These are phyloP conservation scores for Colletotrichum limetticola DNA, from an alignment of 2,329 filamentous ascomycete genomes.

Conservation along the genomic window DNA sequence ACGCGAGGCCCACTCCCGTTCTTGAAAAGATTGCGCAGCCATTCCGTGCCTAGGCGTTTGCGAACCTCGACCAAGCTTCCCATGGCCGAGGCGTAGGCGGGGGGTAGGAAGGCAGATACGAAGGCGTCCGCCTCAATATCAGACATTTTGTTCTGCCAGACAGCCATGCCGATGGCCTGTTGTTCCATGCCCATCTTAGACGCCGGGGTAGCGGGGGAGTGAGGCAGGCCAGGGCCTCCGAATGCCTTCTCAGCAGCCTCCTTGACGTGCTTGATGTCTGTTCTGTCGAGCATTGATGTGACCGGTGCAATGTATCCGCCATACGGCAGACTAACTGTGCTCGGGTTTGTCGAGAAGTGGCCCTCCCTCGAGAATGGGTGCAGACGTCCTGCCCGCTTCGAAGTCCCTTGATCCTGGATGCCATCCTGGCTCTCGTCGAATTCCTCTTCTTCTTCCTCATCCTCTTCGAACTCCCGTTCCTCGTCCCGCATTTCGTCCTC, in stretches of 20 bases:
- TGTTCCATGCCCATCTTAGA: slow-evolving; percentile 68
- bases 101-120: slow-evolving; percentile 75
- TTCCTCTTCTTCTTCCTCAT: slow-evolving; percentile 43
- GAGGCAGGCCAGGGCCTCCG: slow-evolving; percentile 80
- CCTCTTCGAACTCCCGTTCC: slow-evolving; percentile 42
- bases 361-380: slow-evolving; percentile 81
- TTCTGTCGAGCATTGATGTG: slow-evolving; percentile 71
- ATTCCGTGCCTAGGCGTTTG: slow-evolving; percentile 76
- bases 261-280: slow-evolving; percentile 79
- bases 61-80: slow-evolving; percentile 78
- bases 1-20: slow-evolving; percentile 66
- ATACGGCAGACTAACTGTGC: slow-evolving; percentile 80
- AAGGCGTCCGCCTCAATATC: slow-evolving; percentile 82
- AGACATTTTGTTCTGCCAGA: slow-evolving; percentile 73
- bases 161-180: slow-evolving; percentile 72
- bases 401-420: slow-evolving; percentile 21
- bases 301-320: slow-evolving; percentile 77
- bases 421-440: slow-evolving; percentile 46
- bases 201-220: slow-evolving; percentile 77
- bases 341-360: slow-evolving; percentile 78
- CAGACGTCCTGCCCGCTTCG: slow-evolving; percentile 58
- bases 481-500: slow-evolving; percentile 52
- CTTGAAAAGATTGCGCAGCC: slow-evolving; percentile 73
- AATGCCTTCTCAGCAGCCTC: slow-evolving; percentile 79
- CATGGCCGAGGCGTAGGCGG: slow-evolving; percentile 75